Percentiles rank a stretch among this genome's conserved stretches.
phyloP scores from a whole-genome alignment of 2,329 filamentous ascomycete genomes.

The Trichophaea hybrida region DNA sequence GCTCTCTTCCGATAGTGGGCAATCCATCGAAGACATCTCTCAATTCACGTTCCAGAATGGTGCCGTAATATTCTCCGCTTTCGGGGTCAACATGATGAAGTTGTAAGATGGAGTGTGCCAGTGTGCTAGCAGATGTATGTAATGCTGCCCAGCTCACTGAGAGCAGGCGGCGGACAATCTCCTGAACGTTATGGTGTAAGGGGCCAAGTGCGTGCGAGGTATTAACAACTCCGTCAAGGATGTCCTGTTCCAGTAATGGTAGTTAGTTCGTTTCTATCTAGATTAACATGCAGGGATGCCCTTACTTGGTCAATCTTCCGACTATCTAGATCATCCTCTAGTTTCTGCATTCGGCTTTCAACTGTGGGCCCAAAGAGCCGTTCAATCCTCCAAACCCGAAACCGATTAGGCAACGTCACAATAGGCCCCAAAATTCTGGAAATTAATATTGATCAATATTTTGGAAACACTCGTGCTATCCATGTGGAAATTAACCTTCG shows the following conservation, averaged over 20 bases:
- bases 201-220: not conserved
- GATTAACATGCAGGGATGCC: no score
- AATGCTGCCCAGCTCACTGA: not conserved
- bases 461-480: no score
- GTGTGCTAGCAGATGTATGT: not conserved
- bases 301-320: not conserved
- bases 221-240: not conserved
- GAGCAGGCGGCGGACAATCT: not conserved
- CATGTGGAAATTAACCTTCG: not conserved
- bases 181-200: not conserved
- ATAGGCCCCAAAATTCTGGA: not conserved
- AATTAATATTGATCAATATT: no score
- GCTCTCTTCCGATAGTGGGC: not conserved
- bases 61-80: not conserved
- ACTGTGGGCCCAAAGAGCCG: not conserved
- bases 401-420: not conserved
- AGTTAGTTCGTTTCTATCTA: no score
- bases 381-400: not conserved
- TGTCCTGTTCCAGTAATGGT: not conserved
- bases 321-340: not conserved
- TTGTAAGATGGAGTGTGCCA: not conserved
- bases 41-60: not conserved
- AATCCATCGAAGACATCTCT: not conserved
- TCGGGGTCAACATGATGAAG: not conserved
- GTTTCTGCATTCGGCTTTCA: not conserved